These are phyloP conservation scores for Luvunga scandens DNA, from an alignment of 345 rosid species.

Conservation along the genomic window DNA sequence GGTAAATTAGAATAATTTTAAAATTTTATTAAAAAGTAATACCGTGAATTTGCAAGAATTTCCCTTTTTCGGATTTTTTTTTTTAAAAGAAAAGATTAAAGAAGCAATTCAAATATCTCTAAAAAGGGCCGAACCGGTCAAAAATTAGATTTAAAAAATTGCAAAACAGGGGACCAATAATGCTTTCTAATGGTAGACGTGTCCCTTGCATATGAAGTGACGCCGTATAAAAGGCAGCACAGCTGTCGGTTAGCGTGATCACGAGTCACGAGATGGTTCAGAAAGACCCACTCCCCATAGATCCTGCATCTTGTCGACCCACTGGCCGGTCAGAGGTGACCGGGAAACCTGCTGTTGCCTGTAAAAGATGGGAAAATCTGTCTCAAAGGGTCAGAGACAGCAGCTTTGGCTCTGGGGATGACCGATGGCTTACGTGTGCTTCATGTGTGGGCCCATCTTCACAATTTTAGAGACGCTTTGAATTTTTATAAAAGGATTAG, in stretches of 20 bases:
- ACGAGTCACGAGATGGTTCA: slow-evolving; percentile 26
- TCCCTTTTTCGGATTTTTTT: too few species aligned
- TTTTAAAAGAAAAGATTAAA: too few species aligned
- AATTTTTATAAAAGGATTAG: not conserved
- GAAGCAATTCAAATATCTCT: too few species aligned
- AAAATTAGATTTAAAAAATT: not conserved
- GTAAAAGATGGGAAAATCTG: not conserved
- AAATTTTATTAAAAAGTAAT: too few species aligned
- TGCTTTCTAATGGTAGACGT: not conserved
- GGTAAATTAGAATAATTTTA: too few species aligned
- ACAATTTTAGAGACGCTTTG: not conserved
- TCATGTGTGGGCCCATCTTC: not conserved
- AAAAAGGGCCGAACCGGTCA: slow-evolving; percentile 7
- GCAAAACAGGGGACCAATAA: not conserved
- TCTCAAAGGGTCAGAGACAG: not conserved
- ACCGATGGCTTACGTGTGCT: not conserved
- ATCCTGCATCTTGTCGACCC: slow-evolving; percentile 28
- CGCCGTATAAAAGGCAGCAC: slow-evolving; percentile 18
- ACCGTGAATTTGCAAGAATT: too few species aligned
- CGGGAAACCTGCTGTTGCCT: slow-evolving; percentile 14
- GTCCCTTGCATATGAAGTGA: not conserved
- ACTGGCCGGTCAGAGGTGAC: slow-evolving; percentile 8
- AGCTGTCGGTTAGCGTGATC: slow-evolving; percentile 38
- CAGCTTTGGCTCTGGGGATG: slow-evolving; percentile 5
- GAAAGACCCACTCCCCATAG: slow-evolving; percentile 11